These are phyloP conservation scores for Xerocomellus amylosporus DNA, from an alignment of 768 basidiomycete genomes.

Conservation along the genomic window DNA sequence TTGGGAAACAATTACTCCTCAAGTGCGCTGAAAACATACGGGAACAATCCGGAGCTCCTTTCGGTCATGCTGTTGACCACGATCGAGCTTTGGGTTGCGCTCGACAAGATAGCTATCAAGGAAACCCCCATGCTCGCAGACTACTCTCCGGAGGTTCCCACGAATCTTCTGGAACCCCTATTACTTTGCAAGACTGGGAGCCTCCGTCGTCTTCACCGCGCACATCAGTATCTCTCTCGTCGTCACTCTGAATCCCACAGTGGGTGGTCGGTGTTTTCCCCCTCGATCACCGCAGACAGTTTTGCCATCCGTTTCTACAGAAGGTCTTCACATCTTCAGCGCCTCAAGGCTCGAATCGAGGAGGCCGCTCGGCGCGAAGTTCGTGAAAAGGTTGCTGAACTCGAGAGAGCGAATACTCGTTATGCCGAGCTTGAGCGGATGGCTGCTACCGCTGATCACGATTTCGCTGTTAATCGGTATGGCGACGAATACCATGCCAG, in stretches of 20 bases:
- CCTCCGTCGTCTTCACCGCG: constrained; percentile 26
- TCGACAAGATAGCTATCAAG: constrained; percentile 27
- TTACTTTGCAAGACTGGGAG: constrained; percentile 28
- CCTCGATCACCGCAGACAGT: constrained; percentile 5
- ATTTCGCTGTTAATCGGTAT: not conserved
- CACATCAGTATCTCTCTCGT: constrained; percentile 32
- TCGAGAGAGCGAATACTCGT: constrained; percentile 19
- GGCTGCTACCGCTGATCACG: constrained; percentile 7
- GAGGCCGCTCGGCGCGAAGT: constrained; percentile 19
- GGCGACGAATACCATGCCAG: not conserved
- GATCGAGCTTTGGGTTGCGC: constrained; percentile 38
- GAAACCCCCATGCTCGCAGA: constrained; percentile 28
- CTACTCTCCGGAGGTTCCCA: constrained; percentile 35
- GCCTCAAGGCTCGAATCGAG: constrained; percentile 32
- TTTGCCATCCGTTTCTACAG: constrained; percentile 40
- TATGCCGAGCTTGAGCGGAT: constrained; percentile 17
- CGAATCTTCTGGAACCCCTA: constrained; percentile 23
- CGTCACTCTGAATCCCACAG: constrained; percentile 25
- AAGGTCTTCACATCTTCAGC: constrained; percentile 19
- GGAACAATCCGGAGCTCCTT: constrained; percentile 36
- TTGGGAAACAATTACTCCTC: constrained; percentile 30
- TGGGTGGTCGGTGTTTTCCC: constrained; percentile 35
- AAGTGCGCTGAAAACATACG: constrained; percentile 27
- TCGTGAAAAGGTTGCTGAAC: constrained; percentile 28
- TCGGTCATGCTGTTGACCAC: constrained; percentile 43